Percentiles rank a stretch among this genome's conserved stretches.
Evolutionary conservation across 768 basidiomycete species (phyloP).

Genomic region (Infundibulicybe gibba): DNA sequence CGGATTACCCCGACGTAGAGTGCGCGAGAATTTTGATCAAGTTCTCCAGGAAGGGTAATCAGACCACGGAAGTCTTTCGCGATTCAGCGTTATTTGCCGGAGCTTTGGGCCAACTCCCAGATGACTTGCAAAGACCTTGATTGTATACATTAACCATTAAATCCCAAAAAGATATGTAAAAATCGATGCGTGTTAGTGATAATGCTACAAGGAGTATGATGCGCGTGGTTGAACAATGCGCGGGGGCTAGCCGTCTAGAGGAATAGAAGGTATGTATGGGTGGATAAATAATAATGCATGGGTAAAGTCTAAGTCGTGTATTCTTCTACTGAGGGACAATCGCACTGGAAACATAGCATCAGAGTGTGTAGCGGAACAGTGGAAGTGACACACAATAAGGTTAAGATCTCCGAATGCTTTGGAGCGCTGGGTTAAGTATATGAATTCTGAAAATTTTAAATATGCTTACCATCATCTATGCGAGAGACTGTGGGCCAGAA

Average conservation of each 20-base stretch:
- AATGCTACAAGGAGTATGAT: slow-evolving; percentile 17
- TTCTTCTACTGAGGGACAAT: slow-evolving; percentile 86
- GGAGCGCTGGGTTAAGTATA: slow-evolving; percentile 5
- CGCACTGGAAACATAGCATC: slow-evolving; percentile 49
- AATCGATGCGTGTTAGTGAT: slow-evolving; percentile 20
- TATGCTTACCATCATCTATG: slow-evolving; percentile 82
- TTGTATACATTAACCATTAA: slow-evolving; percentile 8
- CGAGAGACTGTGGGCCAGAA: slow-evolving; percentile 96
- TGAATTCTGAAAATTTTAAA: neutral
- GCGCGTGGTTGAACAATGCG: slow-evolving; percentile 71
- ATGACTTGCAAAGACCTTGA: slow-evolving; percentile 17
- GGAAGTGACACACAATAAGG: slow-evolving; percentile 61
- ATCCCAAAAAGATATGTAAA: slow-evolving; percentile 20
- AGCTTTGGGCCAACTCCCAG: slow-evolving; percentile 29
- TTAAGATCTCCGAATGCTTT: slow-evolving; percentile 92
- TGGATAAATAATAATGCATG: slow-evolving; percentile 15
- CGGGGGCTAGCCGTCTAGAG: slow-evolving; percentile 45
- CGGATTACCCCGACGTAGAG: slow-evolving; percentile 41
- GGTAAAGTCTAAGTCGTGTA: slow-evolving; percentile 36
- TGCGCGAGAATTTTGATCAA: slow-evolving; percentile 51
- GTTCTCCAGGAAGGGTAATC: slow-evolving; percentile 42
- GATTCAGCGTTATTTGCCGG: slow-evolving; percentile 38
- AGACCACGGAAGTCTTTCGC: slow-evolving; percentile 43
- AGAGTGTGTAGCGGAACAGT: slow-evolving; percentile 4
- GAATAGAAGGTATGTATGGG: slow-evolving; percentile 38